Base-by-base conservation (phyloP, 2,329 filamentous ascomycete species). In the Trichoderma brevicompactum region DNA sequence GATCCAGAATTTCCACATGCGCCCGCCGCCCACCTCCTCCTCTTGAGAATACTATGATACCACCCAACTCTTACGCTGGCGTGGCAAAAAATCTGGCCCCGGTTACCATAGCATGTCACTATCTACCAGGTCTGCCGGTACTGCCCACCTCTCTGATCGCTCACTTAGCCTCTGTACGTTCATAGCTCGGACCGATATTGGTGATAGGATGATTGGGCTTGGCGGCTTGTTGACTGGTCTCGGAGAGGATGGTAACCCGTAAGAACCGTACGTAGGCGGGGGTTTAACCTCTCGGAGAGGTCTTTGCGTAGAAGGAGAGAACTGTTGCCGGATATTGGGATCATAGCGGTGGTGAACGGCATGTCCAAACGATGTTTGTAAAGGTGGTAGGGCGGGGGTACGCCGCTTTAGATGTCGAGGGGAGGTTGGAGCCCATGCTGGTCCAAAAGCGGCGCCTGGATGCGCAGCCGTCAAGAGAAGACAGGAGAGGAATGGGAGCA, bases 361-460 rank as follows among this genome's bases (percentile, higher is more conserved):
- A 38, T 74, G 69, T 1, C 69, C 70, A 43, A 64, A 69, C 5
- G 68, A 44, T 13, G 69, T 62, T 19, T 66, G 59, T 8, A 73
- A 62, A 3, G 70, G 68, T 8, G 68, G 50, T 46, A 66, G 73
- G 12, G 68, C 23, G 36, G 64, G 73, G 2, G 64, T 66, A 13
- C 67, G 68, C 15, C 64, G 68, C 60, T 68, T 71, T 54, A 68
- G 48, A 7, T 67, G 66, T 15, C 60, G 70, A 1, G 79, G 76
- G 2, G 78, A 78, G 2, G 79, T 81, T 13, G 74, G 68, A n/a
- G 71, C 70, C 79, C 81, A 81, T 5, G 78, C 75, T 0, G 67
- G 64, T 2, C 78, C 76, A 55, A 82, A 82, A 0, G 76, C 77
- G 7, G 69, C 67, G 0, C 79, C 80, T 0, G 79, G 79, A 3